phyloP scores from a whole-genome alignment of 345 rosid genomes.

The Eucalyptus cloeziana region DNA sequence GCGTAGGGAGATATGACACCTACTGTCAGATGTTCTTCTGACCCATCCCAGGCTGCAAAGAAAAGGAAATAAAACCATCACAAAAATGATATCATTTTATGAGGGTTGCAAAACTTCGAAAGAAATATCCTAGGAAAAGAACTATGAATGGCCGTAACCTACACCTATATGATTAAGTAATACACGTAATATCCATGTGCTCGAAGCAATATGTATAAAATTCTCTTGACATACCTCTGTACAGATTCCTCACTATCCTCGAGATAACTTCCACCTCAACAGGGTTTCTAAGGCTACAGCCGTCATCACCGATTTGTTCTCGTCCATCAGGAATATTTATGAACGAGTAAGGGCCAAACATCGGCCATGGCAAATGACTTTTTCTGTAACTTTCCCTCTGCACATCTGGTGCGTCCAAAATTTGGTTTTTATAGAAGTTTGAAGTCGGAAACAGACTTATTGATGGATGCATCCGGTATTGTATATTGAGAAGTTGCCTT shows the following conservation, averaged over 20 bases:
- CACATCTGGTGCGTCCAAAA: conserved; percentile 35
- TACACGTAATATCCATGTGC: not conserved
- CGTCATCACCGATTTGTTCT: conserved; percentile 16
- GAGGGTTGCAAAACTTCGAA: not conserved
- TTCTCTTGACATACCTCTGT: conserved; percentile 16
- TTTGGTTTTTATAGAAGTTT: conserved; percentile 24
- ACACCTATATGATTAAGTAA: not conserved
- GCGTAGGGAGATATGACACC: conserved; percentile 29
- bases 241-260: conserved; percentile 12
- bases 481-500: conserved; percentile 40
- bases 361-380: conserved; percentile 15
- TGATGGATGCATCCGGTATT: conserved; percentile 75
- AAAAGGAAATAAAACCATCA: not conserved
- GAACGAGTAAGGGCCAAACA: conserved; percentile 37
- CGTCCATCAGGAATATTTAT: conserved; percentile 25
- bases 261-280: conserved; percentile 30
- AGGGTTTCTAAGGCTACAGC: conserved; percentile 19
- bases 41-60: conserved; percentile 10
- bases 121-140: not conserved
- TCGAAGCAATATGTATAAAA: not conserved
- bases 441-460: conserved; percentile 57
- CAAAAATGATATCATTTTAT: not conserved
- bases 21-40: conserved; percentile 10
- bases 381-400: conserved; percentile 5
- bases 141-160: not conserved